Base-by-base conservation (phyloP, 2,329 filamentous ascomycete species). In the Pseudocercospora eumusae region DNA sequence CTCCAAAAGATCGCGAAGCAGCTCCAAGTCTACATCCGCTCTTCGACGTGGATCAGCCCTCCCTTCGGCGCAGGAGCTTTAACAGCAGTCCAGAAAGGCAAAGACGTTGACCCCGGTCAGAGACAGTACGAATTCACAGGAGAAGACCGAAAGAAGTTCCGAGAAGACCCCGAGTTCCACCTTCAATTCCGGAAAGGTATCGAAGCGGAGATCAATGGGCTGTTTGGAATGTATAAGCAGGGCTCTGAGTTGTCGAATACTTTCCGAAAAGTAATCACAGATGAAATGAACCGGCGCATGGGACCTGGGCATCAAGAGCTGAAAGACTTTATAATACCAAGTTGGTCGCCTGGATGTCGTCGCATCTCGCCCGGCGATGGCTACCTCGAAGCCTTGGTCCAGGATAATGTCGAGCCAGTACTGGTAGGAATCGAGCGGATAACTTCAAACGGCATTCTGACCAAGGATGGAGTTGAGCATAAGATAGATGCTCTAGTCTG, bases 151-250 rank as follows among this genome's bases (percentile, higher is more conserved):
- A 64, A 75, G 10, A 76, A 65, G 59, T 70, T 79, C 6, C 61
- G 70, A 42, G 66, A 77, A 2, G 75, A 80, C 57, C 77, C 78
- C 0, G 69, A 75, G 20, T 77, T 77, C 44, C 79, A 80, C 52
- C 73, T 79, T 36, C 76, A 78, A 60, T 81, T 81, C 63, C 74
- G 78, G 60, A 80, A 79, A 66, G 73, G 77, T 50, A 77, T 81
- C 56, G 79, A 82, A 62, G 76, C 76, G 57, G 78, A 81, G 64
- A 74, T 84, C n/a, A 84, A 83, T 64, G 72, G 71, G 6, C 64
- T 78, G 1, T 81, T 81, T 65, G 75, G 71, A 60, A 78, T 80
- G 73, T 80, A 77, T 63, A 71, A 75, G 59, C 73, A 78, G 57
- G 76, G 74, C 42, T 78, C 78, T 1, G 75, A 76, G 42, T 73